Base-by-base conservation (phyloP, 306 rosid genomes). In the Ceratonia siliqua region DNA sequence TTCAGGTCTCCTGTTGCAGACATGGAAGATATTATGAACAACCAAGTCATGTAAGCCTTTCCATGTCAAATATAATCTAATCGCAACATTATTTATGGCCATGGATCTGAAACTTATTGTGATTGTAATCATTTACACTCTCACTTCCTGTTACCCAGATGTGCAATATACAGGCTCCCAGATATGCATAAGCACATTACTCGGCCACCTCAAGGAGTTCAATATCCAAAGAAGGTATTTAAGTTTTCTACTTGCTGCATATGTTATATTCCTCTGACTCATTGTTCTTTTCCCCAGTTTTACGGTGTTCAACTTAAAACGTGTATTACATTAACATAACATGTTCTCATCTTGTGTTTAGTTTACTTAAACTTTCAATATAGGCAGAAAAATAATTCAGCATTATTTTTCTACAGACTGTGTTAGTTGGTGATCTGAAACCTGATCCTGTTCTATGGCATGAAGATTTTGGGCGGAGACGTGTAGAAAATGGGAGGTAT, bases 11-110 rank as follows among this genome's bases (percentile, higher is more conserved):
- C 99, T 77, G 88, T 95, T 78, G 74, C 59, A 70, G 84, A 87
- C 76, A 62, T 95, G 97, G 96, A 92, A 83, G 98, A 95, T 83
- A 89, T 95, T 65, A 81, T 90, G 85, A 96, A 92, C 82, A 95
- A 95, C 70, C 97, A 95, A 85, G 99, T 95, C 83, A 79, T 92
- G 99, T 95, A 85, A 86, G 97, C 75, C 38, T 69, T 67, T 57
- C 24, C 65, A 39, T 25, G 12, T 50, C 30, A 24, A 72, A 18
- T 52, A 28, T 70, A 35, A 33, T 55, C n/a, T 64, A 38, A 27
- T 56, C 43, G 25, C 30, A 39, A 38, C 74, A 62, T 25, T 18
- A 42, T 41, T 48, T 75, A 15, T 77, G 18, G 22, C 45, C 69
- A 9, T 66, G 33, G 35, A 36, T 81, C 27, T 43, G 58, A 38